Percentiles rank a stretch among this genome's conserved stretches.
phyloP scores from a whole-genome alignment of 208 protist genomes.

The Strigomonas culicis region DNA sequence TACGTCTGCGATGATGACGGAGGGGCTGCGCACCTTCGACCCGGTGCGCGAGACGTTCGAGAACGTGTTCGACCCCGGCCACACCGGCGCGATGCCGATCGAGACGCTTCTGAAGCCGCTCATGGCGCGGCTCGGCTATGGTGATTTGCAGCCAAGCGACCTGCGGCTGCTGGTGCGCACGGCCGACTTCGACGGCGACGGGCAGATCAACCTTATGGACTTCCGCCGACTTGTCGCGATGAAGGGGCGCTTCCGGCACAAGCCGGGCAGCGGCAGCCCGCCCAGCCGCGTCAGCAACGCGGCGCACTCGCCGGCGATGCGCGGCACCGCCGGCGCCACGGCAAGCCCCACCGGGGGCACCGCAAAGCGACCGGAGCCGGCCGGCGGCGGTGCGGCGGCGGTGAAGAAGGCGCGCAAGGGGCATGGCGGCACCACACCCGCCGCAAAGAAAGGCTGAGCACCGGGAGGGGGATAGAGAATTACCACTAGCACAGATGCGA shows the following conservation, averaged over 20 bases:
- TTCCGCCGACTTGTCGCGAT: slow-evolving; percentile 84
- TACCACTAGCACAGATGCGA: neutral
- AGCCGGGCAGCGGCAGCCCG: slow-evolving; percentile 11
- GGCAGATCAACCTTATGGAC: slow-evolving; percentile 89
- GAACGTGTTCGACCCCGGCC: slow-evolving; percentile 85
- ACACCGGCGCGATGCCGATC: slow-evolving; percentile 75
- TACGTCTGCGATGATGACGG: neutral
- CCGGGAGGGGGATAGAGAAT: no score
- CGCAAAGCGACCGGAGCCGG: neutral
- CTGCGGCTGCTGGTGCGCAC: slow-evolving; percentile 82
- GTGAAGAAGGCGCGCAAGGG: neutral
- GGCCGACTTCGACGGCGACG: slow-evolving; percentile 92
- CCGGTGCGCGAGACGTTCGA: slow-evolving; percentile 84
- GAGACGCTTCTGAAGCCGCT: slow-evolving; percentile 69
- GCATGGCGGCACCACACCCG: no score
- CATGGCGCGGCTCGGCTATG: slow-evolving; percentile 87
- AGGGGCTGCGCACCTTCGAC: slow-evolving; percentile 42
- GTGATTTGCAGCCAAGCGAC: slow-evolving; percentile 82
- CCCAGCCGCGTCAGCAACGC: no score
- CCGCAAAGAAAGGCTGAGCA: no score
- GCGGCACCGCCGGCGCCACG: no score
- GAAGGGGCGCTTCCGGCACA: slow-evolving; percentile 34
- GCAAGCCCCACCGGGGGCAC: no score
- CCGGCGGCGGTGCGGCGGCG: no score
- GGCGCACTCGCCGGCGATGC: no score